These are phyloP conservation scores for Saxophila tyrrhenica DNA, from an alignment of 495 filamentous ascomycete genomes.

Conservation along the genomic window DNA sequence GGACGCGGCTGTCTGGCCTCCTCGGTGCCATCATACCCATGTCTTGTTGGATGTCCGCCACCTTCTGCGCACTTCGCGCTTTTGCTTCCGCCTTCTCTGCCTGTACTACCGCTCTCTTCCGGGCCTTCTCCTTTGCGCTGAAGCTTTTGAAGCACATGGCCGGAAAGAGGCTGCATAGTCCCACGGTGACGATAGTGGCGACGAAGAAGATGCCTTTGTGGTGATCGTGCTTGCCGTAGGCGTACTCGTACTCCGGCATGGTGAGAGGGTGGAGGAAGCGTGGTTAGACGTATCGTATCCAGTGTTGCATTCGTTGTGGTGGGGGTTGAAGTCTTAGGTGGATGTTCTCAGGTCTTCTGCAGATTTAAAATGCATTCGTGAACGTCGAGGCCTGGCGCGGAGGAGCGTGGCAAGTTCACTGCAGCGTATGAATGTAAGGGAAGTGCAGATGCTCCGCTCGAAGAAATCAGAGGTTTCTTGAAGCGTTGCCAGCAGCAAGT, in stretches of 20 bases:
- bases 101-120: not conserved
- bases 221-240: constrained; percentile 4
- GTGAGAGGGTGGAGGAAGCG: not conserved
- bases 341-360: too few species aligned
- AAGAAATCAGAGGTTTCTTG: too few species aligned
- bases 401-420: not conserved
- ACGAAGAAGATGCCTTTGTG: constrained; percentile 13
- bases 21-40: not conserved
- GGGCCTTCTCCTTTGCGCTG: constrained; percentile 16
- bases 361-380: not conserved
- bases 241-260: not conserved
- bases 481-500: too few species aligned
- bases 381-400: not conserved
- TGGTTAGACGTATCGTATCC: not conserved
- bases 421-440: not conserved
- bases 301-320: not conserved
- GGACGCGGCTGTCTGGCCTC: constrained; percentile 10
- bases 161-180: constrained; percentile 23
- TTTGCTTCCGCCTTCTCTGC: constrained; percentile 2
- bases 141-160: constrained; percentile 19
- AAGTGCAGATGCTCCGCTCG: not conserved
- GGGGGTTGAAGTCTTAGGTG: not conserved
- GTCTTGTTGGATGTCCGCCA: not conserved
- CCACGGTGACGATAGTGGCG: constrained; percentile 8
- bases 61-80: not conserved